Base-by-base conservation (phyloP, 345 rosid species). In the Gossypium arboreum region DNA sequence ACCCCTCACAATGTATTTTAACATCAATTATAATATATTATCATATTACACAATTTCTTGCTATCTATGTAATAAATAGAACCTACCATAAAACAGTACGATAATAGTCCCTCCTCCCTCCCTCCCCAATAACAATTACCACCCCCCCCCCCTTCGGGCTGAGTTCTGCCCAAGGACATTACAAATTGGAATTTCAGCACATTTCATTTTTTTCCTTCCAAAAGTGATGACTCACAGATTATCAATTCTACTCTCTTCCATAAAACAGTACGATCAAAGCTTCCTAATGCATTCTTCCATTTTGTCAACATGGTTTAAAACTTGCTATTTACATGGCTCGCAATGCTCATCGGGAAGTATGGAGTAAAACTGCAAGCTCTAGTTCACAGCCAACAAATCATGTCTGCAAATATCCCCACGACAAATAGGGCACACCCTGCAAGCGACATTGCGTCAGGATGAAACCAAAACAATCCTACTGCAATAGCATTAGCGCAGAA, bases 401-500 rank as follows among this genome's bases (percentile, higher is more conserved):
- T 86, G 80, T 77, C 85, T 87, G 84, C 98, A 95, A 51, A 95
- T 87, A 82, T 95, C 94, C 29, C 98, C 98, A 1, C 99, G 96
- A 77, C 99, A 95, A 56, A 95, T 89, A 24, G 98, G 99, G 75
- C 99, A 95, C 54, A 95, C 97, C 87, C 98, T 94, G 91, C 76
- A 66, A 56, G 59, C 66, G 80, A 78, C 22, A 5, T 56, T 69
- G 29, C 51, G 51, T 76, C 50, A 73, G 25, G 59, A 3, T 11
- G 41, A 72, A 43, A 57, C 20, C 44, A 48, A 27, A 68, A 15
- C 9, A 16, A 48, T 17, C 16, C 43, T 43, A 59, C 3, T 7
- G 18, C 12, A 57, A 57, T 12, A 43, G 16, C 25, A 57, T 4
- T 43, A 48, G 47, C 47, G 48, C 8, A 44, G 29, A 22, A 18